A percentile compares a stretch with the other conserved stretches of the same genome.
Evolutionary conservation across 371 early-diverging fungal genomes (phyloP).

Genomic region (Mortierella sp.): DNA sequence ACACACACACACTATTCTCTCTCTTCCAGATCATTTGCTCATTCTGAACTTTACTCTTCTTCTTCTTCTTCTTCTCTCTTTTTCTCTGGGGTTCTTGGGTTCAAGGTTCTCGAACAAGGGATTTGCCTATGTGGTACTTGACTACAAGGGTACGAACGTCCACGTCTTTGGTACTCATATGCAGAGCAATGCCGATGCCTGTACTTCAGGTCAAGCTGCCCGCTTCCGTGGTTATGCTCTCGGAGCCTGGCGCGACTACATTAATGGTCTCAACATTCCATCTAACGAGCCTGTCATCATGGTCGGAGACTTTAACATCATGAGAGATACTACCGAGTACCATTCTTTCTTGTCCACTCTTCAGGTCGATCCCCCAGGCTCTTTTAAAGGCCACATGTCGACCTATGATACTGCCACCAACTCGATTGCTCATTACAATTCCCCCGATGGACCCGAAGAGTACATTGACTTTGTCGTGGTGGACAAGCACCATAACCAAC

Average conservation of each 20-base stretch:
- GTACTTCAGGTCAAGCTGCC: constrained; percentile 30
- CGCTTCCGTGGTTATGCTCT: constrained; percentile 13
- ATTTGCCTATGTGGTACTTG: constrained; percentile 34
- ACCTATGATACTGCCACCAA: constrained; percentile 41
- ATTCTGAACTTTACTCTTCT: background rate
- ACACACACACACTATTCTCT: no score
- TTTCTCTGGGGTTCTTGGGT: no score
- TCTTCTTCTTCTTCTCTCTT: background rate
- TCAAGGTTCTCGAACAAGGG: constrained; percentile 52
- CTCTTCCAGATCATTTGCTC: background rate
- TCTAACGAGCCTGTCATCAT: constrained; percentile 42
- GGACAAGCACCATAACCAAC: constrained; percentile 11
- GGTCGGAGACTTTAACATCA: constrained; percentile 46
- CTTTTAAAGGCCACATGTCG: constrained; percentile 26
- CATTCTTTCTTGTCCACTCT: constrained; percentile 19
- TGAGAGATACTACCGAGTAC: constrained; percentile 30
- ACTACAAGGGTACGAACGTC: constrained; percentile 33
- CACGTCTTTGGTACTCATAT: constrained; percentile 47
- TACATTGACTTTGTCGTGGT: constrained; percentile 47
- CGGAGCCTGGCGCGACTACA: constrained; percentile 29
- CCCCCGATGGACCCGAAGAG: constrained; percentile 15
- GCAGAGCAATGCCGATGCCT: constrained; percentile 31
- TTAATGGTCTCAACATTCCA: constrained; percentile 40
- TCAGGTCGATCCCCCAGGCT: constrained; percentile 17
- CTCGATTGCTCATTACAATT: constrained; percentile 47